Conservation (phyloP, 371 early-diverging fungal genomes). For the Mortierella sp. region DNA sequence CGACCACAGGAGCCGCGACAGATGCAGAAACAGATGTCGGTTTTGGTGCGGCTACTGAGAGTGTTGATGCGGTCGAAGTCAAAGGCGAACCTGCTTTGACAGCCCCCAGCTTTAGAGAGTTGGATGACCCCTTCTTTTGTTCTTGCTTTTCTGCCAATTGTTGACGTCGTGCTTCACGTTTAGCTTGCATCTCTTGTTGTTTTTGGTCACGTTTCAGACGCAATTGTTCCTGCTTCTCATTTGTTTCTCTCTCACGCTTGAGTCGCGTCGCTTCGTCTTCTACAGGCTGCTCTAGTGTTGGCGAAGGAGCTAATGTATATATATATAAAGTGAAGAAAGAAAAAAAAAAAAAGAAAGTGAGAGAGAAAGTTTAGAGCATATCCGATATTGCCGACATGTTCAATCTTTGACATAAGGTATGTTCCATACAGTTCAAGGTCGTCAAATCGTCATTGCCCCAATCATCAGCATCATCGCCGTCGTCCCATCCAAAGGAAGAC, state of each 20-base stretch:
- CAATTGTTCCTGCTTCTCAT: constrained; percentile 45
- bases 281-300: constrained; percentile 9
- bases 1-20: neutral
- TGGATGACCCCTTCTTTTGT: constrained; percentile 28
- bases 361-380: neutral
- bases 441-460: constrained; percentile 42
- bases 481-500: constrained; percentile 42
- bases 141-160: constrained; percentile 50
- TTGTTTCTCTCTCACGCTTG: constrained; percentile 35
- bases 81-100: neutral
- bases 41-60: neutral
- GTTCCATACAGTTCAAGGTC: constrained; percentile 27
- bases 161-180: constrained; percentile 47
- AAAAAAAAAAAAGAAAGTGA: neutral
- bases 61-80: neutral
- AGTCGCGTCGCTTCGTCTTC: constrained; percentile 34
- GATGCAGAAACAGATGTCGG: neutral
- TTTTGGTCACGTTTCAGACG: constrained; percentile 49
- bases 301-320: constrained; percentile 14
- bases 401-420: too few relatives aligned
- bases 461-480: constrained; percentile 32
- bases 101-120: constrained; percentile 10
- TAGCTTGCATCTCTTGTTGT: constrained; percentile 52
- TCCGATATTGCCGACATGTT: too few relatives aligned
- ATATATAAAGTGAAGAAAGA: neutral